Conservation (phyloP, 2,329 filamentous ascomycete species). For the Epichloe amarillans region DNA sequence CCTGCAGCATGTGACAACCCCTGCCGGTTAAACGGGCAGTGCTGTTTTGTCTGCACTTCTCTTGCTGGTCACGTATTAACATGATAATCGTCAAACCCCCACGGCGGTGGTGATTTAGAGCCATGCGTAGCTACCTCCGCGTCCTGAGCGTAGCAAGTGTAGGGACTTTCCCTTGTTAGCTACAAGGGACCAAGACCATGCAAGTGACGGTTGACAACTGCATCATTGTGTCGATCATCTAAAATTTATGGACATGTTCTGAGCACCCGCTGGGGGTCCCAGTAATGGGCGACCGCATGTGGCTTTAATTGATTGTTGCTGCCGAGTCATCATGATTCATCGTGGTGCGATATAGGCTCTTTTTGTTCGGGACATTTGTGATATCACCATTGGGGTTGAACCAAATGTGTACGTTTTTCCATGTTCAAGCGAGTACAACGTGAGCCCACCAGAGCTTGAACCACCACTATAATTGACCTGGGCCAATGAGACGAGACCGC, state of each 20-base stretch:
- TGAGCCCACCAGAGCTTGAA: no score
- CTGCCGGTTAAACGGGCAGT: constrained; percentile 1
- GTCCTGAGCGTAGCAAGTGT: not conserved
- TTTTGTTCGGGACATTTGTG: not conserved
- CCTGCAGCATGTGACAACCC: not conserved
- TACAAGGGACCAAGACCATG: no score
- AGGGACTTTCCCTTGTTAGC: no score
- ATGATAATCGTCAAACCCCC: not conserved
- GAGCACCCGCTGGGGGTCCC: no score
- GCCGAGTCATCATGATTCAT: not conserved
- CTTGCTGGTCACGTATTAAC: not conserved
- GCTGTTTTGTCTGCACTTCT: not conserved
- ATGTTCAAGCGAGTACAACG: not conserved
- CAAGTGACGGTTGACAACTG: no score
- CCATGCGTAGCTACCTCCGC: not conserved
- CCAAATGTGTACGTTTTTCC: not conserved
- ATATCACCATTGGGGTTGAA: not conserved
- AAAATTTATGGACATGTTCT: no score
- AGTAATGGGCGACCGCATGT: not conserved
- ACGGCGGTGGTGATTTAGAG: not conserved
- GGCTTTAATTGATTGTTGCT: not conserved
- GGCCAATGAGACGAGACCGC: no score
- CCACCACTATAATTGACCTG: no score
- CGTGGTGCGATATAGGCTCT: not conserved
- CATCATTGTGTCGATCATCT: no score